Evolutionary conservation across 257 asterid species (phyloP).

Genomic region (Fraxinus quadrangulata): DNA sequence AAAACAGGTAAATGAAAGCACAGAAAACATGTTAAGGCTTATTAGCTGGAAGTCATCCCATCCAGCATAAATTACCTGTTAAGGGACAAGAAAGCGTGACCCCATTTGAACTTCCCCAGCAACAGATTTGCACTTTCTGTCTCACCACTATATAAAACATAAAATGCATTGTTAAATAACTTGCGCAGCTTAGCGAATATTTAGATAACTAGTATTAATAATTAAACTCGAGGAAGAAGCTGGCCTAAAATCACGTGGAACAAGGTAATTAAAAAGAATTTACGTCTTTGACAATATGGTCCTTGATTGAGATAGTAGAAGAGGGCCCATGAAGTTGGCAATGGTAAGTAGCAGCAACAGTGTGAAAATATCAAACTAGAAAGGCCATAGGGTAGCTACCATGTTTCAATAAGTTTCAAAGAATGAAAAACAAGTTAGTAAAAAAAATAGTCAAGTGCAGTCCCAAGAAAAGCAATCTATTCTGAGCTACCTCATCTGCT

Average conservation of each 20-base stretch:
- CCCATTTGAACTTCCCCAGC: conserved; percentile 96
- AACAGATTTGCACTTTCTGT: conserved; percentile 74
- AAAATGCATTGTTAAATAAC: conserved; percentile 13
- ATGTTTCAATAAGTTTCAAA: conserved; percentile 2
- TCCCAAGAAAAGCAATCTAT: neutral
- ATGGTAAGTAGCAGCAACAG: neutral
- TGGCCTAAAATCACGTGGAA: neutral
- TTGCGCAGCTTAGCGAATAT: neutral
- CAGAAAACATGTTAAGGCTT: neutral
- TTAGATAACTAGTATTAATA: neutral
- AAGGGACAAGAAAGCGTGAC: conserved; percentile 92
- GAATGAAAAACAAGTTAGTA: neutral
- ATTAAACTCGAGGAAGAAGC: neutral
- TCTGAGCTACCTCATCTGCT: neutral
- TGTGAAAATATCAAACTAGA: neutral
- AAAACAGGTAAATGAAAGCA: too few species aligned
- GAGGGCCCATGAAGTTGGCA: conserved; percentile 5
- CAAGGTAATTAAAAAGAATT: neutral
- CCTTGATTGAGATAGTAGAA: neutral
- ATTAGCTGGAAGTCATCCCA: neutral
- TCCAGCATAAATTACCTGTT: conserved; percentile 50
- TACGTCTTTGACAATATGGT: neutral
- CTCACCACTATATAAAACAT: conserved; percentile 53
- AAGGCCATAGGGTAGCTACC: neutral
- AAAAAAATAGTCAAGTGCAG: too few species aligned